Evolutionary conservation across 495 filamentous ascomycete species (phyloP), one percentile per base, ranked within the genome.

Genomic region (Aspergillus avenaceus): DNA sequence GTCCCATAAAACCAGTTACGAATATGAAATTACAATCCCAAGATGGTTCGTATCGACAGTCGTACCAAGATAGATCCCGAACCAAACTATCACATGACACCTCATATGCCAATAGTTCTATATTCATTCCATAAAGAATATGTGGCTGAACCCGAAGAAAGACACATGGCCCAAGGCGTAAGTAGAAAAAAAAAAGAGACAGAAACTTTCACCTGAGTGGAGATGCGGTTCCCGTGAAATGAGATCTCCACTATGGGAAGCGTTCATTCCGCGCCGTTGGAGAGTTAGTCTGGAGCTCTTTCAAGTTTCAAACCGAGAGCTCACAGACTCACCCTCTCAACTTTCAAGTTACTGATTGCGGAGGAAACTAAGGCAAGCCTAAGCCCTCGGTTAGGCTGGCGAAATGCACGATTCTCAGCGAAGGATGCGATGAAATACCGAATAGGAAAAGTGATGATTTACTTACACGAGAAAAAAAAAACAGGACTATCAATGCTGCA

Each of bases 251-350:
- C 58, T 50, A 50, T 50, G 49, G 27, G 31, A 28, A 28, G 42
- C 23, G 49, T 53, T 61, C 51, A 52, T 53, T 61, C 51, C 48
- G 48, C 50, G 41, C 54, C 56, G 56, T 60, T 60, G 52, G 46
- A 44, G 32, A 53, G 19, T 41, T 43, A 46, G 38, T 26, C 27
- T 22, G 31, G 26, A 38, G 34, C 34, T 38, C 34, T 8, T 21
- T 16, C 16, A 38, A 8, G 11, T 19, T 8, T n/a, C 34, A 4
- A 14, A 16, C 12, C 18, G 14, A 3, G 5, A 34, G 12, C 34
- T 38, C 34, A 38, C 34, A 21, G 34, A 21, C 28, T 31, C 28
- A 8, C 28, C n/a, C n/a, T 3, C 34, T 8, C 34, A 38, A 14
- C 27, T 19, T 32, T 14, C 32, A 8, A 12, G n/a, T 36, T n/a